Evolutionary conservation across 352 stramenopile species (phyloP).

Genomic region (Pythium periplocum): DNA sequence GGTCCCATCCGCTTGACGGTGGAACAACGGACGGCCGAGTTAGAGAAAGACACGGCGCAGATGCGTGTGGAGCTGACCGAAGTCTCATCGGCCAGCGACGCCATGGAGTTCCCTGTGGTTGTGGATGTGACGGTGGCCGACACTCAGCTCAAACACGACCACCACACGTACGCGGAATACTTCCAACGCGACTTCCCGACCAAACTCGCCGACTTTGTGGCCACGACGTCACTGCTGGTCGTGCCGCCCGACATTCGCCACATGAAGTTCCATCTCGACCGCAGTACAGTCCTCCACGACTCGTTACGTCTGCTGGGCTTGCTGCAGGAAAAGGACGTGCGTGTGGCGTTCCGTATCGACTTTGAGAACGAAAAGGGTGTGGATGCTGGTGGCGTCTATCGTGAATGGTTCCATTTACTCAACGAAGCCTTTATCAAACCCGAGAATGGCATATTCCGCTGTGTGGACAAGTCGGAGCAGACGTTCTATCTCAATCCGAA

Average conservation of each 20-base stretch:
- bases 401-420: slow-evolving; percentile 86
- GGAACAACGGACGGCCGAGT: no score
- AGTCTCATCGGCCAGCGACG: no score
- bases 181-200: slow-evolving; percentile 16
- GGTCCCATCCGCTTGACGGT: no score
- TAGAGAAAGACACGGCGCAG: no score
- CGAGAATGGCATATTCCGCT: slow-evolving; percentile 45
- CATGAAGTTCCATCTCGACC: slow-evolving; percentile 15
- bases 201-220: slow-evolving; percentile 23
- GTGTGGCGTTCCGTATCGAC: slow-evolving; percentile 65
- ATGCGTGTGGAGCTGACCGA: no score
- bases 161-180: not conserved
- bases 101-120: no score
- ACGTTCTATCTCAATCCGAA: slow-evolving; percentile 62
- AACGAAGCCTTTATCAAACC: slow-evolving; percentile 50
- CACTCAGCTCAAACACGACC: no score
- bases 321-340: slow-evolving; percentile 48
- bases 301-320: slow-evolving; percentile 56
- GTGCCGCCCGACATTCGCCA: slow-evolving; percentile 6
- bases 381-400: slow-evolving; percentile 81
- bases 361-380: slow-evolving; percentile 80
- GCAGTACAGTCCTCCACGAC: slow-evolving; percentile 45
- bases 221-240: slow-evolving; percentile 9
- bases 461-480: slow-evolving; percentile 45
- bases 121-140: no score